Evolutionary conservation across 768 basidiomycete genomes (phyloP).

Genomic region (Brasilioporus rufonigricans): DNA sequence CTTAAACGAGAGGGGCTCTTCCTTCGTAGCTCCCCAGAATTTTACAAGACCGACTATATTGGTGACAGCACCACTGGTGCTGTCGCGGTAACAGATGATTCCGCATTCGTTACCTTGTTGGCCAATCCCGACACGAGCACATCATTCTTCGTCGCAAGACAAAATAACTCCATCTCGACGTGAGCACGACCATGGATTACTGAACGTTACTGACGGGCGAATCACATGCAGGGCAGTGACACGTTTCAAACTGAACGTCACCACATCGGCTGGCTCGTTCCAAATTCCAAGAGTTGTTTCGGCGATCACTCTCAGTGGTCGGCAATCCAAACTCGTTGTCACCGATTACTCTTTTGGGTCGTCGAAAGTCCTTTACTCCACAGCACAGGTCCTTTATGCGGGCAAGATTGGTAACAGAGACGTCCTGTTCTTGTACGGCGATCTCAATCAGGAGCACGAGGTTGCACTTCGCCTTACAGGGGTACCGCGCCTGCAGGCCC

Average conservation of each 20-base stretch:
- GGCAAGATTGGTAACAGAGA: constrained; percentile 60
- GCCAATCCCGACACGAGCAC: constrained; percentile 65
- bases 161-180: constrained; percentile 65
- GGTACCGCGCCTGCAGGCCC: constrained; percentile 39
- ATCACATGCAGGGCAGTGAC: constrained; percentile 26
- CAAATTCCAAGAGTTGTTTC: constrained; percentile 55
- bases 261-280: constrained; percentile 49
- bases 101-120: constrained; percentile 59
- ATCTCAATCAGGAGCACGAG: constrained; percentile 55
- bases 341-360: constrained; percentile 73
- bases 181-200: constrained; percentile 32
- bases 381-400: constrained; percentile 70
- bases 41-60: constrained; percentile 77
- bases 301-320: constrained; percentile 59
- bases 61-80: constrained; percentile 56
- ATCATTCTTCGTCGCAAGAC: constrained; percentile 70
- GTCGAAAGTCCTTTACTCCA: constrained; percentile 63
- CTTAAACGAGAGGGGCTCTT: constrained; percentile 78
- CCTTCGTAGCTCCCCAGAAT: constrained; percentile 73
- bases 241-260: constrained; percentile 59
- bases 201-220: not conserved
- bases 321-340: constrained; percentile 72
- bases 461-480: constrained; percentile 45
- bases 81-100: constrained; percentile 41
- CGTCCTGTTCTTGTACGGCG: constrained; percentile 61